Base-by-base conservation (phyloP, 768 basidiomycete genomes). In the Auriculariales sp. region DNA sequence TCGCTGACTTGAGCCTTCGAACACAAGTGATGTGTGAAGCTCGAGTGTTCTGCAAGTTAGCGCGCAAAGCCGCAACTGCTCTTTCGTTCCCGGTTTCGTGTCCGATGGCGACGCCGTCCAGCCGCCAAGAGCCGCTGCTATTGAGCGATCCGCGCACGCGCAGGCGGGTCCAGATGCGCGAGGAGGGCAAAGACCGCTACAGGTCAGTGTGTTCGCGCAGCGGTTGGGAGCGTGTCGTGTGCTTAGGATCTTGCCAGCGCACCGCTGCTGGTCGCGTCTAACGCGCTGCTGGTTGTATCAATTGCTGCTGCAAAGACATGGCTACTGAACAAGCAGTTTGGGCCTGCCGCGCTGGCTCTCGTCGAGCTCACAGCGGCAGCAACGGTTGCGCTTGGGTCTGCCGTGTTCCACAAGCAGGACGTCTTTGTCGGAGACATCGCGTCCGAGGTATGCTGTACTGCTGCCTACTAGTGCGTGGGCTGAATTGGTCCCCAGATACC, bases 331-430 rank as follows among this genome's bases (percentile, higher is more conserved):
- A 72, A 73, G 32, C 79, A 84, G 60, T 74, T 80, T 19, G 79
- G 80, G 5, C 73, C 82, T 7, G 80, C 86, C 58, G 88, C 84
- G 86, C 69, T 85, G 12, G 68, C 82, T 29, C 79, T 87, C 67
- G 68, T 83, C 53, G 71, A 85, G 46, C 67, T 88, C 12, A 25
- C 34, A 34, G 34, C 45, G 28, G 52, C 45, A 5, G 52, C 47
- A 25, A 28, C 36, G 14, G 22, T 44, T 34, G 47, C 48, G 81
- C 80, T 3, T 77, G 78, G 55, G 81, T 77, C n/a, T 81, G 75
- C n/a, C 57, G 84, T 48, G 78, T 75, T 17, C 71, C 77, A 35
- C 55, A 83, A 39, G 62, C 79, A 82, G 79, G 78, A 79, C 53
- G 70, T 65, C 1, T 52, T 68, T 45, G 77, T 75, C 0, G 74